Base-by-base conservation (phyloP, 306 rosid species). In the Ochetophila trinervis region DNA sequence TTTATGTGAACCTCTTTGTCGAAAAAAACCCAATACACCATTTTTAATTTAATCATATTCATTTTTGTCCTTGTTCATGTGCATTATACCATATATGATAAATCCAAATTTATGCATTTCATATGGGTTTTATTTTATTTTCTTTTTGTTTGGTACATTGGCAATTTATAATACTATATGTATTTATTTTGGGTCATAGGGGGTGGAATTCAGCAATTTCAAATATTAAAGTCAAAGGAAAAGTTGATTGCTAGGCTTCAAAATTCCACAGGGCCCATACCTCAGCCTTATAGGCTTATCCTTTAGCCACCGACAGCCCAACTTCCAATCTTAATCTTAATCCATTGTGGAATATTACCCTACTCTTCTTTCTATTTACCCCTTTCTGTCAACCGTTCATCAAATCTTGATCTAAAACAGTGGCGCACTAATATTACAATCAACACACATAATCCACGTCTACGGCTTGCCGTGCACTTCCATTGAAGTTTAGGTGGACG, bases 271-370 rank as follows among this genome's bases (percentile, higher is more conserved):
- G 32, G 42, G 45, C 47, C 59, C 47, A n/a, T 2, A 53, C 66
- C 18, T 70, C 62, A 61, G 44, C 59, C 42, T 37, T 16, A 16
- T 48, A 57, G 17, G 51, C 65, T 60, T 55, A 15, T 65, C 76
- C 3, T 59, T 3, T 1, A 21, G 70, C 74, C 74, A 74, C 83
- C 76, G 79, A 79, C 83, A 65, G 35, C 73, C 65, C 67, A 52
- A 44, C 60, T 36, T 53, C 49, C 47, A 14, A 35, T 60, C 53
- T 35, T 1, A 14, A 35, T 60, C 53, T 35, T 1, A 20, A 44
- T 59, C 51, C 56, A 20, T 27, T 17, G 8, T 5, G 10, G 21
- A 60, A 27, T 34, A 5, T 63, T 32, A 20, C 48, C 21, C 49
- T 15, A 9, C 49, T 47, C 65, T 5, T 9, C 30, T 14, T 14